Conservation (phyloP, 345 rosid genomes). For the Lepidium africanum region DNA sequence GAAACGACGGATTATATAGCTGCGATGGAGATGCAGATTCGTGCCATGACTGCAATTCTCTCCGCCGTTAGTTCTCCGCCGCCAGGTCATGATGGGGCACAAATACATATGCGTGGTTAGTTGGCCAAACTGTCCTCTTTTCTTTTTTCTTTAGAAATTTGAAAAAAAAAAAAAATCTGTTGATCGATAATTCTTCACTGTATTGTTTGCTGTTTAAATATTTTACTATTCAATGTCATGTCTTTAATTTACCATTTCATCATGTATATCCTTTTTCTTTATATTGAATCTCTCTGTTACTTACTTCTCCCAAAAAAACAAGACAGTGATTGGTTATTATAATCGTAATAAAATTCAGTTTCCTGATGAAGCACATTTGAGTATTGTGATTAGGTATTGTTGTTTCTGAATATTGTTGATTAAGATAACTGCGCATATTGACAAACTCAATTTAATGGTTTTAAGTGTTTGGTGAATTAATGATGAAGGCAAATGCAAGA, state of each 20-base stretch:
- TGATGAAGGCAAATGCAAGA: slow-evolving; percentile 9
- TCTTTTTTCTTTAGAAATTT: not conserved
- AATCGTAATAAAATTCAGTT: slow-evolving; percentile 22
- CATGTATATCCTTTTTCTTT: slow-evolving; percentile 2
- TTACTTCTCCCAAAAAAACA: not conserved
- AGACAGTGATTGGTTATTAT: slow-evolving; percentile 18
- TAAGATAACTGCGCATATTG: not conserved
- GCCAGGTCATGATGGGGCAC: slow-evolving; percentile 23
- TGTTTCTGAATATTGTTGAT: not conserved
- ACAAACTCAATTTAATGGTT: not conserved
- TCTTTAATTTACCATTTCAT: slow-evolving; percentile 11
- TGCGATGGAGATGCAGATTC: slow-evolving; percentile 96
- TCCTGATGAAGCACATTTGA: slow-evolving; percentile 17
- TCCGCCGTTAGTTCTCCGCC: slow-evolving; percentile 34
- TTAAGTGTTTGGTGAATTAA: slow-evolving; percentile 6
- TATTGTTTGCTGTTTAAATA: slow-evolving; percentile 17
- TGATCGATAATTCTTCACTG: slow-evolving; percentile 13
- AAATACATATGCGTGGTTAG: slow-evolving; percentile 27
- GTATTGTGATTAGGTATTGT: not conserved
- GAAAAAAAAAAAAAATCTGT: not conserved
- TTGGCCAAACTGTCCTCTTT: slow-evolving; percentile 18
- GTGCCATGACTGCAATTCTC: slow-evolving; percentile 78
- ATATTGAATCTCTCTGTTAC: slow-evolving; percentile 11
- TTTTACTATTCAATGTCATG: not conserved
- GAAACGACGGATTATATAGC: slow-evolving; percentile 93